Percentiles rank a stretch among this genome's conserved stretches.
Conservation (phyloP, 2,329 filamentous ascomycete species). For the Pseudopyrenochaeta lycopersici region DNA sequence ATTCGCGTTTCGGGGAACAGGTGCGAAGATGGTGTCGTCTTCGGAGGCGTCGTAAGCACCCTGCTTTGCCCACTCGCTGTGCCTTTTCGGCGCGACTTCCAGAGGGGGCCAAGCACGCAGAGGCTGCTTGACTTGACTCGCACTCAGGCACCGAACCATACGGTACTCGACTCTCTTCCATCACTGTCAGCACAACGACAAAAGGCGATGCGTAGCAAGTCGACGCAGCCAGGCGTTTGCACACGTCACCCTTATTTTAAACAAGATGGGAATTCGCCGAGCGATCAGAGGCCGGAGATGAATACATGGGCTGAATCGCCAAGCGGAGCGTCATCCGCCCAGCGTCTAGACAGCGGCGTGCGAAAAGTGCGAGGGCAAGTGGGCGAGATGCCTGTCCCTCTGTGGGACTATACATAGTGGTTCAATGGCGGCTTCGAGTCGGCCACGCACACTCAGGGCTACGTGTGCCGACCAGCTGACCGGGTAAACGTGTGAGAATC, state of each 20-base stretch:
- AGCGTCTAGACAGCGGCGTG: background rate
- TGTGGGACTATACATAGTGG: background rate
- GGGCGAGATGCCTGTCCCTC: background rate
- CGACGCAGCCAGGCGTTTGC: constrained; percentile 3
- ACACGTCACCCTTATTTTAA: constrained; percentile 9
- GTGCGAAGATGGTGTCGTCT: constrained; percentile 1
- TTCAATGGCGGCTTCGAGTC: background rate
- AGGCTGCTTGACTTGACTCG: background rate
- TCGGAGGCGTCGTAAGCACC: constrained; percentile 4
- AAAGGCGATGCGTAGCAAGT: constrained; percentile 6
- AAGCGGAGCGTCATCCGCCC: constrained; percentile 3
- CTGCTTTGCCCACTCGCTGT: constrained; percentile 1
- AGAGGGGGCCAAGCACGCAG: constrained; percentile 1
- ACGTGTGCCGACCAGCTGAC: constrained; percentile 6
- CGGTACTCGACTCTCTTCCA: background rate
- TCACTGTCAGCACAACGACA: background rate
- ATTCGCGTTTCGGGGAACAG: background rate
- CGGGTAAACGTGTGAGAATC: constrained; percentile 1
- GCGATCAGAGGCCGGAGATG: constrained; percentile 5
- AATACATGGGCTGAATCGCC: background rate
- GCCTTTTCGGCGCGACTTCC: constrained; percentile 7
- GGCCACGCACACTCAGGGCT: background rate
- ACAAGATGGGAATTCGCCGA: constrained; percentile 1
- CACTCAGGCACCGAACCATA: background rate
- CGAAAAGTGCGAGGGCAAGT: background rate